Evolutionary conservation across 352 stramenopile genomes (phyloP), one percentile per base, ranked within the genome.

Genomic region (Phytophthora megakarya): DNA sequence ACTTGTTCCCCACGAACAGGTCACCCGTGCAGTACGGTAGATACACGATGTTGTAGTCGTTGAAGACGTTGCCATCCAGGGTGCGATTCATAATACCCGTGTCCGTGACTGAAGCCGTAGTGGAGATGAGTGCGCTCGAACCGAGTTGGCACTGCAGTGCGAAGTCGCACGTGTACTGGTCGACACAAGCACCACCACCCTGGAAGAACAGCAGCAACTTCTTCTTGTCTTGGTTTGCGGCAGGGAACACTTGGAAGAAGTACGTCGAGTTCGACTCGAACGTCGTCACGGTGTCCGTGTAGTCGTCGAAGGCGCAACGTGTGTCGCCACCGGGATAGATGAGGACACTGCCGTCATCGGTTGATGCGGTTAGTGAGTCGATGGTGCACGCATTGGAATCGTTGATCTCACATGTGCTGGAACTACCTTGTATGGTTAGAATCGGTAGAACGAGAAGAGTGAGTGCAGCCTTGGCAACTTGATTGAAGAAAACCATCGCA

Each of bases 21-120:
- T 90, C 79, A 12, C 79, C 77, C 33, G 79, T 88, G 70, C 81
- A 90, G 65, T 90, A 89, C 23, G 78, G 79, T 8, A 90, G 51
- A 59, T 84, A 76, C 15, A 90, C 80, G 42, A 89, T 77, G 55
- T 85, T 84, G 79, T 79, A 90, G 70, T 89, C 79, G 44, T 74
- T 75, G 56, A 89, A 89, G 21, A 74, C 19, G 61, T 88, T 90
- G 23, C 67, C 55, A 6, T 61, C 38, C 16, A 78, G 55, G 15
- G 71, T 69, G 16, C 65, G 65, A 48, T 86, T 74, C 45, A 87
- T 63, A 13, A 90, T 58, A 5, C 81, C 81, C 10, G 57, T 59
- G 61, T 75, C 86, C 19, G 71, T 44, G 16, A 73, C 61, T 9
- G 48, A 61, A 11, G 78, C 75, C 25, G 67, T 76, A 30, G 62